A percentile compares a stretch with the other conserved stretches of the same genome.
phyloP scores from a whole-genome alignment of 169 alveolate genomes.

The Plasmodium yoelii region DNA sequence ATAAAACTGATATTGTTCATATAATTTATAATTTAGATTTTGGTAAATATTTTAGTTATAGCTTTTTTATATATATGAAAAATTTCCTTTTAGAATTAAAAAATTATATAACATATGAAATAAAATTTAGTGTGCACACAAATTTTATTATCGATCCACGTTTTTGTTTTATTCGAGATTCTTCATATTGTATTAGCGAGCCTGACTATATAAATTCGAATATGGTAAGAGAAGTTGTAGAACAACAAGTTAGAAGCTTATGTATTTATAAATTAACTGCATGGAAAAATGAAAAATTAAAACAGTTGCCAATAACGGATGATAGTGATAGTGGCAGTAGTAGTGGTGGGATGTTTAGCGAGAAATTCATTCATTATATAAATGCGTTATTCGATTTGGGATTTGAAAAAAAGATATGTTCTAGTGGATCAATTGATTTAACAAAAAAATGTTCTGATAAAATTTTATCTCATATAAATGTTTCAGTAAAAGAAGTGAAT shows the following conservation, averaged over 20 bases:
- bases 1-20: slow-evolving; percentile 67
- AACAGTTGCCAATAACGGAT: not conserved
- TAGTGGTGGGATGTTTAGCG: slow-evolving; percentile 31
- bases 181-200: slow-evolving; percentile 62
- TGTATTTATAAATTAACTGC: slow-evolving; percentile 60
- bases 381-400: slow-evolving; percentile 69
- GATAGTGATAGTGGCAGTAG: not conserved
- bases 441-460: slow-evolving; percentile 67
- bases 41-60: slow-evolving; percentile 71
- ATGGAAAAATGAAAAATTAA: not conserved
- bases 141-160: slow-evolving; percentile 68
- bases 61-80: slow-evolving; percentile 63
- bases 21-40: slow-evolving; percentile 58
- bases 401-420: slow-evolving; percentile 49
- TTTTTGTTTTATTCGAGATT: slow-evolving; percentile 54
- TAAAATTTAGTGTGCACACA: slow-evolving; percentile 50
- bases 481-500: slow-evolving; percentile 44
- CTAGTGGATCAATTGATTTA: slow-evolving; percentile 59
- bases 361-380: slow-evolving; percentile 42
- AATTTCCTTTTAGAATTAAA: slow-evolving; percentile 36
- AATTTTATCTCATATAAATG: slow-evolving; percentile 15
- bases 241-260: slow-evolving; percentile 66
- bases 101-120: slow-evolving; percentile 42
- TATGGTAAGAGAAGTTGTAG: slow-evolving; percentile 56
- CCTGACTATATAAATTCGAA: slow-evolving; percentile 69